Evolutionary conservation across 129 eudicot genomes (phyloP), one percentile per base, ranked within the genome.

Genomic region (Flaveria ramosissima): DNA sequence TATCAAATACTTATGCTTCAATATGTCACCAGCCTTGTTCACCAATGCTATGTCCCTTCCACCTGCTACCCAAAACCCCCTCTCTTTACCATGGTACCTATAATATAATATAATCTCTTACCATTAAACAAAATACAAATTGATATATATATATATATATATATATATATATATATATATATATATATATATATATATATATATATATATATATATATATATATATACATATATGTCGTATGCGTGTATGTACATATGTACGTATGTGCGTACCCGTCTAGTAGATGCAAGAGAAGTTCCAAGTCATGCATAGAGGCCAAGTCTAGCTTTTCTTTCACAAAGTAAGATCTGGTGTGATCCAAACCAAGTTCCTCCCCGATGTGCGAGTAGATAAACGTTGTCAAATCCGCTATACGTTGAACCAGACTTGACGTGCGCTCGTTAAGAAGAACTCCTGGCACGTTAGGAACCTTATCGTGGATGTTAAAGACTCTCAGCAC

Each of bases 221-320:
- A 24, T 2, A 24, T 0, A 24, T 24, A 24, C 1, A 7, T 8
- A 2, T 43, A 43, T 43, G 47, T 43, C 11, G 47, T 43, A 43
- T 43, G 11, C 7, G 7, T 2, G 5, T 21, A 30, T 30, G 36
- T 30, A 30, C 36, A 0, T 32, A 32, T 0, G 39, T 32, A 32
- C 39, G 7, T 32, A 11, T 57, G 17, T 73, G 56, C 81, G 16
- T 27, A 88, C 90, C 93, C 89, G 50, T 86, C 93, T 73, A 89
- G 50, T 75, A 89, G 78, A 74, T 89, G 93, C 73, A 89, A 79
- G 62, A 57, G 87, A 79, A 86, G 90, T 84, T 89, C 93, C 88
- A 89, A 74, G 82, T 82, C 84, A 83, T 89, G 90, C 43, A 53
- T 24, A 2, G 81, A 79, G 0, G 55, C 81, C 8, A 57, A 55